Evolutionary conservation across 108 stramenopile species (phyloP), one percentile per base, ranked within the genome.

Genomic region (Seminavis robusta): DNA sequence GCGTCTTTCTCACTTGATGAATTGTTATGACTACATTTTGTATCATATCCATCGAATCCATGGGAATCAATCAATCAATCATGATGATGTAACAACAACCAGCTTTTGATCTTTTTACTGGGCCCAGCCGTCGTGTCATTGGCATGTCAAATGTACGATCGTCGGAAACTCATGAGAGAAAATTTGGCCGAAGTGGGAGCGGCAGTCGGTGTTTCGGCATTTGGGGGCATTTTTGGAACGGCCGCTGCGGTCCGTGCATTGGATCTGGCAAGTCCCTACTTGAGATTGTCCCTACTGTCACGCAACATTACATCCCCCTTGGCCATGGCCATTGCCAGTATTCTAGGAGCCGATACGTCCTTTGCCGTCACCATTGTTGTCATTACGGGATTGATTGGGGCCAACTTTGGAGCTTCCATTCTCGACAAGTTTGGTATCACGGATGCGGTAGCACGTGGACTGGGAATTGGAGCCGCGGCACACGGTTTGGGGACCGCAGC

Each of bases 401-500:
- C 93, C 32, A 94, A 90, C 73, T 90, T 94, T 54, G 95, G 95
- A 34, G 79, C 88, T 5, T 63, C 67, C 20, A 70, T 81, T 4
- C 53, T 96, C 46, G 84, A 89, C 56, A 37, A 71, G 1, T 52
- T 80, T 23, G 88, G 88, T 3, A 80, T 96, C 23, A 79, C 79
- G 57, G 90, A 96, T 71, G 62, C 93, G 20, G 88, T 92, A 0
- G 81, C 92, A 2, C 67, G 93, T 46, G 95, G 95, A 17, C 56
- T 96, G 15, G 86, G 90, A 1, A 90, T 94, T 34, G 95, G 95
- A 11, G 86, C 88, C 17, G 85, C 91, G 10, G 92, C 92, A n/a
- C 95, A 94, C 58, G 93, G 93, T 1, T 56, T 96, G 20, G 95
- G 95, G 16, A 94, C 93, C 1, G 95, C 93, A 19, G 88, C 88